Evolutionary conservation across 2,329 filamentous ascomycete genomes (phyloP), one percentile per base, ranked within the genome.

Genomic region (Chrysoporthe puriensis): DNA sequence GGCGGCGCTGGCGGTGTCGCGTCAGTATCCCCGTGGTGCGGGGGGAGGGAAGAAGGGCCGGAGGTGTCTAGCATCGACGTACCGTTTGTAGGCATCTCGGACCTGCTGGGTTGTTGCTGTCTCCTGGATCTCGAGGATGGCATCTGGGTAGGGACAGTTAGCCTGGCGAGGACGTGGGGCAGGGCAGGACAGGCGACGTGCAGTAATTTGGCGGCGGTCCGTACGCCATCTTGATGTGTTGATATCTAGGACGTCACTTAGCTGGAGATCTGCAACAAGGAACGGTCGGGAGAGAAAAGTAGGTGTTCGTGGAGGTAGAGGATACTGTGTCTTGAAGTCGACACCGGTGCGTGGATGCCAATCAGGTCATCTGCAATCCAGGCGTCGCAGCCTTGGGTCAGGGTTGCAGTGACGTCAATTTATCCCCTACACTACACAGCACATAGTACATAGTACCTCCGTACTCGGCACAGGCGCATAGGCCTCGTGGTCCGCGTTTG

Each of bases 1-100:
- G 5, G 95, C 95, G 74, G 92, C 92, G 76, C 91, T 94, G 75
- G 36, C 48, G 11, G n/a, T 46, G 44, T 63, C 11, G 21, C 21
- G 57, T 59, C 14, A 59, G 57, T 26, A 11, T 42, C 18, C 11
- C 13, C n/a, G 16, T 54, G 4, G 4, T n/a, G 18, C 46, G 44
- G 14, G 42, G 16, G 16, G 16, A 21, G 52, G 36, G 26, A 7
- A 11, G 9, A 32, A 26, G 52, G 65, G 18, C 52, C 46, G 48
- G 57, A 44, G 16, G 9, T 26, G 6, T 62, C 77, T 63, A 75
- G 92, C 32, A 21, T 18, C 13, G 6, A 32, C 44, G n/a, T 60
- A 65, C 91, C 91, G 91, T 79, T 99, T 99, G 84, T 98, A 99
- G 62, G 94, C 96, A 84, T 93, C 91, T 73, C 95, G 91, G 76